These are phyloP conservation scores for Astragalus membranaceus DNA, from an alignment of 306 rosid genomes.

Conservation along the genomic window DNA sequence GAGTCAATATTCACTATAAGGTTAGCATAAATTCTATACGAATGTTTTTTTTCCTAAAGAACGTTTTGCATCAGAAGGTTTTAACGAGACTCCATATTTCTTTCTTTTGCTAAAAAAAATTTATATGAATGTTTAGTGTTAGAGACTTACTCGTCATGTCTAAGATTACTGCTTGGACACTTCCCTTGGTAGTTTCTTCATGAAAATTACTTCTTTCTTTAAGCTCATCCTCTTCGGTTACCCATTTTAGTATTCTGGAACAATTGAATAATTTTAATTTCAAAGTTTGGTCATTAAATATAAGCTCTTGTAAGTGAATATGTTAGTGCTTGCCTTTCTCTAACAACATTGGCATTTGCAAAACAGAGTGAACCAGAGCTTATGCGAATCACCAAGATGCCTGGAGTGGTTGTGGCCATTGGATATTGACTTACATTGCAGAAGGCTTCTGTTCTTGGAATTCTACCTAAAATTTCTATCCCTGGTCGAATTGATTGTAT, in stretches of 20 bases:
- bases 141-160: constrained; percentile 77
- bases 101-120: too few relatives aligned
- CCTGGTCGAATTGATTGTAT: constrained; percentile 66
- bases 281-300: neutral
- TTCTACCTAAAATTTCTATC: constrained; percentile 59
- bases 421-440: constrained; percentile 71
- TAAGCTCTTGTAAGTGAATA: neutral
- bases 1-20: too few relatives aligned
- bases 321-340: constrained; percentile 50
- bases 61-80: neutral
- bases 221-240: constrained; percentile 27
- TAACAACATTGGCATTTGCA: constrained; percentile 70
- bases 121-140: neutral
- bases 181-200: constrained; percentile 28
- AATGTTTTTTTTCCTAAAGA: too few relatives aligned
- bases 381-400: constrained; percentile 53
- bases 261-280: neutral
- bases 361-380: constrained; percentile 78
- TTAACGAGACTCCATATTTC: too few relatives aligned
- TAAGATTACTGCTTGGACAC: constrained; percentile 43
- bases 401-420: constrained; percentile 61
- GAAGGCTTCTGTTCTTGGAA: constrained; percentile 65
- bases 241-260: constrained; percentile 56
- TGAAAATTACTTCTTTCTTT: neutral
- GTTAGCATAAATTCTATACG: too few relatives aligned